Conservation (phyloP, 345 rosid genomes). For the Salix suchowensis region DNA sequence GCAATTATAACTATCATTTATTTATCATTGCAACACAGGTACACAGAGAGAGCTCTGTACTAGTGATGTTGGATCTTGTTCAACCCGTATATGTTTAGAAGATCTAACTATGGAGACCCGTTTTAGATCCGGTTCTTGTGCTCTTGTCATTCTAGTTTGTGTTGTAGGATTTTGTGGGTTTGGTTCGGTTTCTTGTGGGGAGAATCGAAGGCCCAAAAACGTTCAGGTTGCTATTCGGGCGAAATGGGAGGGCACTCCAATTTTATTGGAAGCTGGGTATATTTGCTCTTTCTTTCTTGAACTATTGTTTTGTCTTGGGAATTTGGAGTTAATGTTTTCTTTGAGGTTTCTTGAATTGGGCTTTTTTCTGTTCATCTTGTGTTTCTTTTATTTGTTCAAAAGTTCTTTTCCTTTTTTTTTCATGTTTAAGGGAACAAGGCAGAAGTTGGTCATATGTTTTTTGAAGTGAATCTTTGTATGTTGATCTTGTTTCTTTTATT, state of each 20-base stretch:
- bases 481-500: too few species aligned
- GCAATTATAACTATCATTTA: too few species aligned
- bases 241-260: slow-evolving; percentile 93
- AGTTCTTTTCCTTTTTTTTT: too few species aligned
- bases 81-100: neutral
- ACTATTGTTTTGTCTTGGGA: neutral
- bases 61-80: slow-evolving; percentile 19
- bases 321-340: neutral
- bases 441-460: neutral
- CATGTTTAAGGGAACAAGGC: too few species aligned
- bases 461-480: neutral
- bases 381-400: too few species aligned
- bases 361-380: too few species aligned
- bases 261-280: slow-evolving; percentile 94
- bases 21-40: too few species aligned
- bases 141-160: slow-evolving; percentile 35
- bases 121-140: slow-evolving; percentile 52
- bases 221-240: slow-evolving; percentile 84
- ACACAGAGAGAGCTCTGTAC: too few species aligned
- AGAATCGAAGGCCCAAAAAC: slow-evolving; percentile 67
- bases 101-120: slow-evolving; percentile 11
- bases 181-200: slow-evolving; percentile 42
- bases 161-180: slow-evolving; percentile 27
- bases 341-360: neutral
- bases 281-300: neutral